These are phyloP conservation scores for Boehmeria nivea DNA, from an alignment of 306 rosid genomes.

Conservation along the genomic window DNA sequence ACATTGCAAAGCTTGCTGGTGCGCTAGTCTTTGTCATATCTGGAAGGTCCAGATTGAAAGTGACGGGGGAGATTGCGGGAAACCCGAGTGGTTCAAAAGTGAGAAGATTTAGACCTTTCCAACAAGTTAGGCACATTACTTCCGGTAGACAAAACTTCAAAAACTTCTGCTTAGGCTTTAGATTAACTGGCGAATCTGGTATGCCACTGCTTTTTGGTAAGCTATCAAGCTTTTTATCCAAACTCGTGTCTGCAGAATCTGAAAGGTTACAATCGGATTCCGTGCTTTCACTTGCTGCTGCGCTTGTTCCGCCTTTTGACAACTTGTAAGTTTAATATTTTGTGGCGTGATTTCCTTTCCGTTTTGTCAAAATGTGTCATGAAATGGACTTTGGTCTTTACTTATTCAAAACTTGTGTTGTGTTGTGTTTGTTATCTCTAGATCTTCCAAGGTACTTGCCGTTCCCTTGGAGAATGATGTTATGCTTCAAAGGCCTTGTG, in stretches of 20 bases:
- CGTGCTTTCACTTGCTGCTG: slow-evolving; percentile 61
- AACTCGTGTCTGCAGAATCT: slow-evolving; percentile 49
- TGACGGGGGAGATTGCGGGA: slow-evolving; percentile 35
- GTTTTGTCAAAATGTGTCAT: background rate
- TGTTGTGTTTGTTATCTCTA: slow-evolving; percentile 22
- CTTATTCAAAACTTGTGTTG: background rate
- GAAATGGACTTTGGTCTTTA: too few relatives aligned
- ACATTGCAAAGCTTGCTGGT: slow-evolving; percentile 59
- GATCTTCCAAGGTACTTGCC: slow-evolving; percentile 66
- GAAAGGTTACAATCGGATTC: slow-evolving; percentile 45
- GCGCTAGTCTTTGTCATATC: slow-evolving; percentile 47
- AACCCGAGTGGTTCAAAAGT: slow-evolving; percentile 34
- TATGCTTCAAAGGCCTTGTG: slow-evolving; percentile 49
- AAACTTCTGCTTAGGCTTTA: slow-evolving; percentile 41
- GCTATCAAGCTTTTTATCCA: slow-evolving; percentile 41
- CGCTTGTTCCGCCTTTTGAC: slow-evolving; percentile 68
- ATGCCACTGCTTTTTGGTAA: slow-evolving; percentile 35
- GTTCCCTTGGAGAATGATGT: slow-evolving; percentile 49
- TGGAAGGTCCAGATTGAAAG: too few relatives aligned
- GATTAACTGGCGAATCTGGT: slow-evolving; percentile 32
- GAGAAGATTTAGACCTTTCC: slow-evolving; percentile 23
- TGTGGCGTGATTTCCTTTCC: slow-evolving; percentile 11
- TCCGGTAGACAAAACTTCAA: slow-evolving; percentile 30
- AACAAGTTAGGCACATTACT: slow-evolving; percentile 39
- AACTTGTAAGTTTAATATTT: slow-evolving; percentile 48